These are phyloP conservation scores for Candida wancherniae DNA, from an alignment of 805 yeast species.

Conservation along the genomic window DNA sequence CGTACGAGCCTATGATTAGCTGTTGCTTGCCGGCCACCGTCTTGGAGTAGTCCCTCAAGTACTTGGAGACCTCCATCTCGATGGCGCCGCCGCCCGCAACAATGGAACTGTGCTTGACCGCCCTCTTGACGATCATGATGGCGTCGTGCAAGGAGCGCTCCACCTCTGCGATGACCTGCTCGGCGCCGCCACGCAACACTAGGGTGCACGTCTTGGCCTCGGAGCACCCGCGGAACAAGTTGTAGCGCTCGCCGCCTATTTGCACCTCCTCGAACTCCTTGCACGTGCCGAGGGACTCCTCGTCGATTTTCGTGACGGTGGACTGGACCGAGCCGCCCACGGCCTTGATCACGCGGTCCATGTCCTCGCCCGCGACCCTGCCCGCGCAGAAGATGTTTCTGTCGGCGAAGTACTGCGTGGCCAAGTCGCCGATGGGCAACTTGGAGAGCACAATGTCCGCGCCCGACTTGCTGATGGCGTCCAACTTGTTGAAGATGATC, in stretches of 20 bases:
- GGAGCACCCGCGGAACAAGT: constrained; percentile 89
- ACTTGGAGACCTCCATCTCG: constrained; percentile 92
- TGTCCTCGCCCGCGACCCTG: constrained; percentile 80
- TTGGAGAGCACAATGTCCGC: constrained; percentile 91
- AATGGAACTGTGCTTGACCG: constrained; percentile 76
- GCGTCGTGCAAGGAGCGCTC: constrained; percentile 98
- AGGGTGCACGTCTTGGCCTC: constrained; percentile 90
- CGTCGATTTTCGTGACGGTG: constrained; percentile 63
- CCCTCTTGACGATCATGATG: constrained; percentile 95
- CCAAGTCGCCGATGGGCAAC: constrained; percentile 95
- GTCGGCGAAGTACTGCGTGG: constrained; percentile 98
- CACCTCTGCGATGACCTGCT: constrained; percentile 95
- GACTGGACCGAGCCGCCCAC: constrained; percentile 88
- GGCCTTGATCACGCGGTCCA: constrained; percentile 88
- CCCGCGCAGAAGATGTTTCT: constrained; percentile 97
- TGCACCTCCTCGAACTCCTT: constrained; percentile 85
- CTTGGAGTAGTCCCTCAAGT: constrained; percentile 80
- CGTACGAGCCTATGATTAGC: constrained; percentile 84
- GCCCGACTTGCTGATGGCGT: constrained; percentile 77
- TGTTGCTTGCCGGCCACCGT: constrained; percentile 95
- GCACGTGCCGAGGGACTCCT: constrained; percentile 49
- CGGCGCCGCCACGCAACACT: constrained; percentile 94
- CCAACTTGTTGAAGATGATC: constrained; percentile 80
- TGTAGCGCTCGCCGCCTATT: constrained; percentile 93
- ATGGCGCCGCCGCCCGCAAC: constrained; percentile 99